Percentiles rank a stretch among this genome's conserved stretches.
These are phyloP conservation scores for Capsicum chinense DNA, from an alignment of 257 asterid genomes.

Conservation along the genomic window DNA sequence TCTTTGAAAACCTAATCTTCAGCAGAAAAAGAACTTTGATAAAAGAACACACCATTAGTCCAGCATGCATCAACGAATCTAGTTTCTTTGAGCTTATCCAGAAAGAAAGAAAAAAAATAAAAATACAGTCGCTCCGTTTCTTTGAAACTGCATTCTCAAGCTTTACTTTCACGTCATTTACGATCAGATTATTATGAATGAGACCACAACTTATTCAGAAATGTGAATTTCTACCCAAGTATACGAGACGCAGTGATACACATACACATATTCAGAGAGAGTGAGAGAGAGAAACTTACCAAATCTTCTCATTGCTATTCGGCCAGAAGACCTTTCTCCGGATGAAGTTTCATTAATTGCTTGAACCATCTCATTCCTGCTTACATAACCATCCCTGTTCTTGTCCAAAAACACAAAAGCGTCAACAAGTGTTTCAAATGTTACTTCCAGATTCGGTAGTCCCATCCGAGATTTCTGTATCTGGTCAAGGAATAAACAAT, in stretches of 20 bases:
- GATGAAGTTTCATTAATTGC: constrained; percentile 75
- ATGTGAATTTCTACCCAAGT: too few species aligned
- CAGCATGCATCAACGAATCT: too few species aligned
- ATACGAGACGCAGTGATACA: neutral
- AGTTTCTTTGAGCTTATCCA: too few species aligned
- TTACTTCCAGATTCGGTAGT: constrained; percentile 69
- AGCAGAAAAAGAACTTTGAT: neutral
- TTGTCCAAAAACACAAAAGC: constrained; percentile 87
- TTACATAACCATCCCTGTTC: constrained; percentile 86
- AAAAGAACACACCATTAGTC: too few species aligned
- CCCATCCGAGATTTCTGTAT: constrained; percentile 64
- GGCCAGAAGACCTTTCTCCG: constrained; percentile 87
- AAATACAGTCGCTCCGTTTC: too few species aligned
- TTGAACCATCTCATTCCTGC: constrained; percentile 78
- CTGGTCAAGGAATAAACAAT: constrained; percentile 47
- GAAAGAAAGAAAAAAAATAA: too few species aligned
- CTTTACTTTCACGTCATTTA: too few species aligned
- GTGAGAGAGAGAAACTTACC: constrained; percentile 50
- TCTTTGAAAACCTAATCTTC: neutral
- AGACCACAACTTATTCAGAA: too few species aligned
- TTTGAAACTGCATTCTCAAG: too few species aligned
- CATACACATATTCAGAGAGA: neutral
- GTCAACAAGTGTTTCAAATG: constrained; percentile 81
- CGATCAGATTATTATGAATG: too few species aligned
- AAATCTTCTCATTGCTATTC: constrained; percentile 88